Evolutionary conservation across 352 stramenopile genomes (phyloP).

Genomic region (Globisporangium echinulatum): DNA sequence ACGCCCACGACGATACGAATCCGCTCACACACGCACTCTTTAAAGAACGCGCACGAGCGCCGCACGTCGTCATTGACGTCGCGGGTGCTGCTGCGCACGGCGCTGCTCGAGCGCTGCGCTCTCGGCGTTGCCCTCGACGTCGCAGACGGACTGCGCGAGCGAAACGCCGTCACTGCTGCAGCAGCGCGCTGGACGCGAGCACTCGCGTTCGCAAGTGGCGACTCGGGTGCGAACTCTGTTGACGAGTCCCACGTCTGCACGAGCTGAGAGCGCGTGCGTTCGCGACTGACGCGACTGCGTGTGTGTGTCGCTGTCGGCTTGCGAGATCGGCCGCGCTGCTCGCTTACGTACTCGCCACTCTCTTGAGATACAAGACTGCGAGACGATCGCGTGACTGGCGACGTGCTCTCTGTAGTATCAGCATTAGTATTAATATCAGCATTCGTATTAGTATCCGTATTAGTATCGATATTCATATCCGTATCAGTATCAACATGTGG

Average conservation of each 20-base stretch:
- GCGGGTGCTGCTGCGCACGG: conserved; percentile 4
- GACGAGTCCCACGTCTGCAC: conserved; percentile 5
- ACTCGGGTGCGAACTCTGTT: neutral
- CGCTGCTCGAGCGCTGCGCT: conserved; percentile 10
- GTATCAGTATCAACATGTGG: no score
- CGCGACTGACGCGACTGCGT: no score
- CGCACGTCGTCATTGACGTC: conserved; percentile 17
- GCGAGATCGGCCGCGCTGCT: neutral
- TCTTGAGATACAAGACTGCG: no score
- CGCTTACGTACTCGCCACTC: neutral
- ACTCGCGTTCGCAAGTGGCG: neutral
- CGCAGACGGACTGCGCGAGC: neutral
- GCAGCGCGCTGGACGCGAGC: neutral
- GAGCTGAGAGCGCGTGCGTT: neutral
- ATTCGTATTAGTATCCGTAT: no score
- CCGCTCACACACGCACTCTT: conserved; percentile 20
- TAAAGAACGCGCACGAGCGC: conserved; percentile 46
- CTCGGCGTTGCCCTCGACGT: conserved; percentile 11
- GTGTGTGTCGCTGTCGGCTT: neutral
- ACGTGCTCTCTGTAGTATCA: no score
- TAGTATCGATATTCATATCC: no score
- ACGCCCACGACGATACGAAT: neutral
- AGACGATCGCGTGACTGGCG: no score
- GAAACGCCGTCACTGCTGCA: no score
- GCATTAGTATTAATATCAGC: no score